Base-by-base conservation (phyloP, 139 green algal genomes). In the Edaphochlamys debaryana region DNA sequence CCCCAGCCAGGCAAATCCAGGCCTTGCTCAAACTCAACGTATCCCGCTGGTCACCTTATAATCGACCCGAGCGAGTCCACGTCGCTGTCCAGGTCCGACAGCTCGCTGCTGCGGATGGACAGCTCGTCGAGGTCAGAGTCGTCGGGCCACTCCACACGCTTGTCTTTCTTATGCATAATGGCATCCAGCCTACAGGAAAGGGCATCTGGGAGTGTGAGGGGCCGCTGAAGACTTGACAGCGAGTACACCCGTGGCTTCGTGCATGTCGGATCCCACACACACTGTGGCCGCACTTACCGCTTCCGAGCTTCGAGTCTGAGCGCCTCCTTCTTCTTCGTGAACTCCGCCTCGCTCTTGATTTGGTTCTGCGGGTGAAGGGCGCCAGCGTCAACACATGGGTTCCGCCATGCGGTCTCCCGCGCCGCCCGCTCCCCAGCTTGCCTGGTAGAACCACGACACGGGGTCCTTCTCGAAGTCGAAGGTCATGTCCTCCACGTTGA, bases 31-130 rank as follows among this genome's bases (percentile, higher is more conserved):
- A n/a, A n/a, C n/a, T n/a, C n/a, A n/a, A n/a, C n/a, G n/a, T n/a
- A n/a, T n/a, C n/a, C n/a, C n/a, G n/a, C n/a, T n/a, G n/a, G 11
- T 54, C 17, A 66, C 76, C 76, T 84, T 36, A 84, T 56, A 38
- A 92, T 60, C 30, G 76, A 89, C 9, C 42, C 38, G 29, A 93
- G 58, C 19, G 83, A 90, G 84, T 89, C 67, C 27, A 93, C 87
- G 27, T 93, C 90, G 37, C 86, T 91, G 84, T 92, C 90, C 71
- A 89, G 85, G 48, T 90, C 90, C 0, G 66, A 86, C 38, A 93
- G 84, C 86, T 93, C 90, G 37, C 80, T 89, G 66, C 86, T 86
- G 71, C 79, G 69, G 52, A 90, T 86, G 19, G 80, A 87, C 40
- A 86, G 41, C 34, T 85, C 74, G 63, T 91, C 90, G 32, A 90